Conservation (phyloP, 2,329 filamentous ascomycete species). For the Clonostachys rhizophaga region DNA sequence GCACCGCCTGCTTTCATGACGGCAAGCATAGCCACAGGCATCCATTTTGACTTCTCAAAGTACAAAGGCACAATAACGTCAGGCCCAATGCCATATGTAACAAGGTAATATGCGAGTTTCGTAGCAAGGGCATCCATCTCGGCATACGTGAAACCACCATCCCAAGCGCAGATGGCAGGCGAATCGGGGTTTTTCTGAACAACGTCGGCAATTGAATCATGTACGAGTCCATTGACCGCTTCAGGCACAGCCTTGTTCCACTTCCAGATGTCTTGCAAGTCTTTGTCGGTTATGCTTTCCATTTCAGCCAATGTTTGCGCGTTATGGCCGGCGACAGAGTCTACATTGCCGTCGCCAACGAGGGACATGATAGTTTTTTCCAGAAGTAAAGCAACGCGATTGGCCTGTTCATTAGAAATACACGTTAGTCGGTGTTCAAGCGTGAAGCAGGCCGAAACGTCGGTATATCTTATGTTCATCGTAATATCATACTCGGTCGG, state of each 20-base stretch:
- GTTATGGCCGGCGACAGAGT: too few species aligned
- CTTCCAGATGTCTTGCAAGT: not conserved
- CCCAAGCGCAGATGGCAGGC: conserved; percentile 15
- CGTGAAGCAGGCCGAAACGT: too few species aligned
- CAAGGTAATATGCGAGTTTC: conserved; percentile 1
- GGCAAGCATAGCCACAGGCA: conserved; percentile 13
- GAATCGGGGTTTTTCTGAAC: conserved; percentile 12
- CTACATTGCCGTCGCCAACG: too few species aligned
- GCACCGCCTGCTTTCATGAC: conserved; percentile 17
- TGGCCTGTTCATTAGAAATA: too few species aligned
- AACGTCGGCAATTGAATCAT: not conserved
- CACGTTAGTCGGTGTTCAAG: too few species aligned
- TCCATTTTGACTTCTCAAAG: conserved; percentile 14
- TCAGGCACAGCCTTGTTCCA: not conserved
- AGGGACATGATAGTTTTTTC: too few species aligned
- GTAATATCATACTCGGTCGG: conserved; percentile 12
- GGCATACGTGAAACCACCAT: conserved; percentile 11
- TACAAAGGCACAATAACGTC: conserved; percentile 6
- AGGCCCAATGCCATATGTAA: not conserved
- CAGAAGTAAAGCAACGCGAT: too few species aligned
- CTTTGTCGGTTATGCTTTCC: not conserved
- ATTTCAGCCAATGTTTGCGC: not conserved
- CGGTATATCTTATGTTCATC: conserved; percentile 2
- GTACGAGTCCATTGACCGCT: not conserved
- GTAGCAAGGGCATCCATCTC: conserved; percentile 8